A percentile compares a stretch with the other conserved stretches of the same genome.
phyloP scores from a whole-genome alignment of 2,329 filamentous ascomycete species.

The Aureobasidium sp. region DNA sequence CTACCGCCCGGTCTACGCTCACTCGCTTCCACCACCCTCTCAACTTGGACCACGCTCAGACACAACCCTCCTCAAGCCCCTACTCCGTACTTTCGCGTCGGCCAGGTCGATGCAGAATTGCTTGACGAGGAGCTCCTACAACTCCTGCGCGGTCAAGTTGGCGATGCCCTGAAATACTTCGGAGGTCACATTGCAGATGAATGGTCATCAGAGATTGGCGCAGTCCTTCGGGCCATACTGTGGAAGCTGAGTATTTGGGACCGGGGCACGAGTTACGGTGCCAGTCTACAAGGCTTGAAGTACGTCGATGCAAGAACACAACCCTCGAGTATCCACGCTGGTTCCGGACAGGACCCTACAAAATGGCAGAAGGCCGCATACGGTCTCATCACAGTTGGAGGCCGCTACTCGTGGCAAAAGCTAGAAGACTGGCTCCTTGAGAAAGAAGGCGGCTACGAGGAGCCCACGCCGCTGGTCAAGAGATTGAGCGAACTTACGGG shows the following conservation, averaged over 20 bases:
- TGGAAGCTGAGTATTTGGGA: constrained; percentile 98
- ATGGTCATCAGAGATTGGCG: constrained; percentile 77
- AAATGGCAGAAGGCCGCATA: constrained; percentile 77
- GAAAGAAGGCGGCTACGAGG: constrained; percentile 66
- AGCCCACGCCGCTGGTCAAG: constrained; percentile 44
- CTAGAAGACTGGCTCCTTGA: constrained; percentile 83
- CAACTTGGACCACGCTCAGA: constrained; percentile 51
- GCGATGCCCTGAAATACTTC: constrained; percentile 81
- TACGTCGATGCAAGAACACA: constrained; percentile 64
- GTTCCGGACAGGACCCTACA: constrained; percentile 50
- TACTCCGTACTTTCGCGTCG: constrained; percentile 80
- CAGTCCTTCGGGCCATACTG: constrained; percentile 67
- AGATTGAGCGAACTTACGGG: constrained; percentile 63
- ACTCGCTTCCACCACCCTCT: constrained; percentile 20
- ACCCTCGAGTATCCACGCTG: constrained; percentile 26
- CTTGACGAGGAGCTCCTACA: constrained; percentile 86
- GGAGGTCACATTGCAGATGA: constrained; percentile 73
- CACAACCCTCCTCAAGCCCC: constrained; percentile 66
- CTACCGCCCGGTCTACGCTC: constrained; percentile 53
- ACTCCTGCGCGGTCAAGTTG: constrained; percentile 79
- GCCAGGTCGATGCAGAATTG: constrained; percentile 91
- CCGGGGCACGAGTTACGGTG: constrained; percentile 90
- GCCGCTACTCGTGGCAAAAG: constrained; percentile 82
- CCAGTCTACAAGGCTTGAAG: constrained; percentile 80
- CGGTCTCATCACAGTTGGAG: constrained; percentile 77